Base-by-base conservation (phyloP, 352 stramenopile species). In the Phytophthora rubi region DNA sequence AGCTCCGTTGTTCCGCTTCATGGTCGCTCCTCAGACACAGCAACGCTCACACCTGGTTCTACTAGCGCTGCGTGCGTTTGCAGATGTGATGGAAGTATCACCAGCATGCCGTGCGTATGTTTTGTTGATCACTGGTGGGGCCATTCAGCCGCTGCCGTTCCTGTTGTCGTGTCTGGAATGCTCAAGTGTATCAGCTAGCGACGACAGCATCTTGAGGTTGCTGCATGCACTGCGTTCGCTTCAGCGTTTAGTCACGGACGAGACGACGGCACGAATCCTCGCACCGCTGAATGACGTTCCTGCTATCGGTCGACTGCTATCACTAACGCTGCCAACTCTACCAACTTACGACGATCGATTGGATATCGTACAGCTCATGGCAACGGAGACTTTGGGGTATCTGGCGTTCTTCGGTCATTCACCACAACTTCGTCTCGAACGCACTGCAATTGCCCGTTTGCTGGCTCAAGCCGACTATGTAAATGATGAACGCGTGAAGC, bases 361-460 rank as follows among this genome's bases (percentile, higher is more conserved):
- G 59, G 56, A 82, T 3, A 83, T 70, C 9, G 59, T 81, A n/a
- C 84, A 92, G 42, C 80, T 86, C 56, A 86, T 90, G 70, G 84
- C 71, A 0, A 81, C 83, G 0, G 75, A 92, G 51, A 85, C 88
- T 65, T 76, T 91, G 35, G 84, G 84, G 0, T 88, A 90, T 37
- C 77, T 91, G 84, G 68, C 82, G 8, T 85, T 77, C 32, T 90
- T 88, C 44, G 81, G 77, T 2, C 70, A 88, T 42, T 75, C 70
- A 0, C 57, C 83, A 6, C 69, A 64, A 26, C 69, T 92, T 3
- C 47, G 58, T 8, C 42, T 92, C 4, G 55, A 81, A 1, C 52
- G 70, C 7, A 39, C 53, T 8, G 73, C 78, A 4, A 58, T 92
- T n/a, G 48, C 63, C 0, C 65, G 72, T 0, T 79, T 90, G 10